A percentile compares a stretch with the other conserved stretches of the same genome.
Conservation (phyloP, 129 eudicot genomes). For the Flaveria bidentis region DNA sequence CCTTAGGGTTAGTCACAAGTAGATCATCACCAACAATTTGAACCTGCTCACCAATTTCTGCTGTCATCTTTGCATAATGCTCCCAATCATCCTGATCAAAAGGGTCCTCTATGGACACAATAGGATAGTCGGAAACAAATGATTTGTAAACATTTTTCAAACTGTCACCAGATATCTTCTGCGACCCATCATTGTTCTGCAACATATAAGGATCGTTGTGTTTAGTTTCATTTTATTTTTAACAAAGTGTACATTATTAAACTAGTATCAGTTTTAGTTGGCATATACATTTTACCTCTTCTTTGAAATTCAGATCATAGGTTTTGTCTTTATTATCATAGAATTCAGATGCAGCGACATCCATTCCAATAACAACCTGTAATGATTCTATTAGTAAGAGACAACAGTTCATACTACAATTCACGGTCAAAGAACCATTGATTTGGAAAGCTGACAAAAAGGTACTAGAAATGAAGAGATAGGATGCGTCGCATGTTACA, state of each 20-base stretch:
- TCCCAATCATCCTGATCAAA: conserved; percentile 56
- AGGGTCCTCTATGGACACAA: conserved; percentile 47
- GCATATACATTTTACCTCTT: conserved; percentile 38
- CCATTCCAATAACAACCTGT: conserved; percentile 66
- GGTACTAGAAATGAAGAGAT: too few species aligned
- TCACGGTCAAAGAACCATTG: background rate
- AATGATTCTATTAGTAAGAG: background rate
- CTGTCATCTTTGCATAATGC: conserved; percentile 49
- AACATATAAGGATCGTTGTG: background rate
- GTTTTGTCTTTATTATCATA: conserved; percentile 48
- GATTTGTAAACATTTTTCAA: conserved; percentile 49
- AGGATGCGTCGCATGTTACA: too few species aligned
- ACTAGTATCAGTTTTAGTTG: background rate
- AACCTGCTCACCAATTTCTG: conserved; percentile 44
- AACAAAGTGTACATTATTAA: background rate
- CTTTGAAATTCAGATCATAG: conserved; percentile 60
- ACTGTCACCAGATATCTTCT: conserved; percentile 49
- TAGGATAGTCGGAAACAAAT: conserved; percentile 41
- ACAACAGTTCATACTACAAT: background rate
- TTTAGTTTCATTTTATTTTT: background rate
- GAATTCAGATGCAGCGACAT: conserved; percentile 64
- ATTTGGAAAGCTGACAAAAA: too few species aligned
- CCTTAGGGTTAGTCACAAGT: conserved; percentile 50
- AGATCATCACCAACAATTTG: conserved; percentile 57
- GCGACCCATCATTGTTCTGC: conserved; percentile 50